Base-by-base conservation (phyloP, 2,329 filamentous ascomycete genomes). In the Nothopassalora personata region DNA sequence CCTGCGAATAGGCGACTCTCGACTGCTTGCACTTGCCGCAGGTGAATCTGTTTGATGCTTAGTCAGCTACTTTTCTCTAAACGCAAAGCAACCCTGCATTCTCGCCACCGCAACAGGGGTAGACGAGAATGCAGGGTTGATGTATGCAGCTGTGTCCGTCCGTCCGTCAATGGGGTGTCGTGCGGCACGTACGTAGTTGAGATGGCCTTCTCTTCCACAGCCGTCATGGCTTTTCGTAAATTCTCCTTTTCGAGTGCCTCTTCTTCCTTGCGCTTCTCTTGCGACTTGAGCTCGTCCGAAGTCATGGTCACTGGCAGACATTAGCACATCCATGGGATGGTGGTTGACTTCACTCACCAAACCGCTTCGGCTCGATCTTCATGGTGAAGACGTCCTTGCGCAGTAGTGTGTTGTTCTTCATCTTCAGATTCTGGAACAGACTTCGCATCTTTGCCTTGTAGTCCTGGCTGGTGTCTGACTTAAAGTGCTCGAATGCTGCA, bases 181-280 rank as follows among this genome's bases (percentile, higher is more conserved):
- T 23, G 1, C 23, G 48, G 27, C 19, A 70, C 68, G 51, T 70
- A 72, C 69, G 69, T 72, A 23, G 67, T 69, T 9, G 65, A 68
- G 77, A 97, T 91, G 72, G 88, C 92, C 82, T 91, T 94, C 77
- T 96, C 88, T 18, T 86, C 89, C 81, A 92, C 89, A 58, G 93
- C 90, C 10, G 96, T 92, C 86, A 97, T 95, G 1, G 94, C 91
- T 76, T 93, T 91, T 79, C 91, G 91, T 89, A 97, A 92, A 76
- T 99, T 99, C 77, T 97, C 91, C 76, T 89, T 86, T 72, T 91
- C 83, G 53, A 96, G 82, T 73, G 86, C 85, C 67, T 83, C 79
- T 67, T 97, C 91, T 71, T 87, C 84, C 68, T 85, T 85, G 61
- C 86, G 85, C 75, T 90, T 88, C 74, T 94, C 86, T 53, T 86